phyloP scores from a whole-genome alignment of 1,284 basidiomycete species.

The Paramarasmius palmivorus region DNA sequence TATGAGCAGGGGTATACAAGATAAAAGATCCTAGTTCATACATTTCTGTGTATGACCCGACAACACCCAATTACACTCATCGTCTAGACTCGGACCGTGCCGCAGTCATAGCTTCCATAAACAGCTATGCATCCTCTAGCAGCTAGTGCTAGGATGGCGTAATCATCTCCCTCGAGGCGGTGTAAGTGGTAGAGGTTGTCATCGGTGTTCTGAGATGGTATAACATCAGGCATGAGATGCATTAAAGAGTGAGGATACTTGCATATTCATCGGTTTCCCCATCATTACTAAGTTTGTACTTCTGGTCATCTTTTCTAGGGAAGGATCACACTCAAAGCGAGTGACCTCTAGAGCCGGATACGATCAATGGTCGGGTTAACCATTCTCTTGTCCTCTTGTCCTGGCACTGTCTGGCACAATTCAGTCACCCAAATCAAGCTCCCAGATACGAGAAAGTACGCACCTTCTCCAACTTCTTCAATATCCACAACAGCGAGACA shows the following conservation, averaged over 20 bases:
- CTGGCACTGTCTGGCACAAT: conserved; percentile 2
- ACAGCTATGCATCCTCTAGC: conserved; percentile 87
- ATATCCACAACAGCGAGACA: conserved; percentile 91
- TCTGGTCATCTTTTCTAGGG: conserved; percentile 75
- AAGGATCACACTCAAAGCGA: conserved; percentile 90
- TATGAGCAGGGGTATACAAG: conserved; percentile 7
- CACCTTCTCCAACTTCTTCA: conserved; percentile 63
- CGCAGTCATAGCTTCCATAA: conserved; percentile 96
- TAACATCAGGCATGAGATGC: neutral
- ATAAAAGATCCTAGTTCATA: conserved; percentile 33
- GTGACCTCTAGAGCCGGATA: conserved; percentile 91
- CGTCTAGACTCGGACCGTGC: conserved; percentile 89
- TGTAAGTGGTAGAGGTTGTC: conserved; percentile 90
- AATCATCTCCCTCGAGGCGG: conserved; percentile 84
- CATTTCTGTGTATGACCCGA: conserved; percentile 91
- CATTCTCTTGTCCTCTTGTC: no score
- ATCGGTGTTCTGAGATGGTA: conserved; percentile 62
- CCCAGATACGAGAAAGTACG: conserved; percentile 18
- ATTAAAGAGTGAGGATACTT: conserved; percentile 20
- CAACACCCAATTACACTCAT: conserved; percentile 78
- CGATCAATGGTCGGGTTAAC: conserved; percentile 86
- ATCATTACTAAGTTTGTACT: conserved; percentile 60
- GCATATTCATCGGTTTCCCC: conserved; percentile 64
- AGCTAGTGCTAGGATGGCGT: conserved; percentile 91
- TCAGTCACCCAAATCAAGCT: neutral